phyloP scores from a whole-genome alignment of 345 rosid species.

The Citrus australasica region DNA sequence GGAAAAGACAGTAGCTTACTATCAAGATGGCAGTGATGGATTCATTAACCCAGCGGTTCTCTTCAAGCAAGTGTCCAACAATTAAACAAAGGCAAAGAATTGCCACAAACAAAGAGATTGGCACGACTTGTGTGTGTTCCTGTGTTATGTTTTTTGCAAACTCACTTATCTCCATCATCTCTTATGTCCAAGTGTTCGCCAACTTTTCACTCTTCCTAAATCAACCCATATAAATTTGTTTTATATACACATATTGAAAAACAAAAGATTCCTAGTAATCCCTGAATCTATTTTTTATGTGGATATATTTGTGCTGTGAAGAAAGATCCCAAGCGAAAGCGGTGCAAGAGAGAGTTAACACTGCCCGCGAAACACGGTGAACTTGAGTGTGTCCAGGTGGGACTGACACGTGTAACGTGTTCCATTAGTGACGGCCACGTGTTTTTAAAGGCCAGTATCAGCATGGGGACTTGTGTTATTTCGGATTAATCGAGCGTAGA shows the following conservation, averaged over 20 bases:
- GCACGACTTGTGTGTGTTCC: constrained; percentile 59
- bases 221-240: too few species aligned
- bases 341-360: too few species aligned
- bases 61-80: constrained; percentile 84
- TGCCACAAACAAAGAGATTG: constrained; percentile 69
- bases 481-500: too few species aligned
- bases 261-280: too few species aligned
- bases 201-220: not conserved
- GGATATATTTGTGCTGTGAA: not conserved
- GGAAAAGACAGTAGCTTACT: constrained; percentile 27
- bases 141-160: constrained; percentile 16
- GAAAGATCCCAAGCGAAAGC: not conserved
- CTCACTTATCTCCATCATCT: not conserved
- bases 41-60: constrained; percentile 85
- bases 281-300: too few species aligned
- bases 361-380: not conserved
- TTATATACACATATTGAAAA: too few species aligned
- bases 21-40: constrained; percentile 83
- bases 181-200: not conserved
- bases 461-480: not conserved
- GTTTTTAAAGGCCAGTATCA: not conserved
- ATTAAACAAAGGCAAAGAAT: constrained; percentile 72
- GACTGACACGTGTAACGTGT: not conserved
- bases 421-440: not conserved
- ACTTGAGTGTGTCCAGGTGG: not conserved